Percentiles rank a stretch among this genome's conserved stretches.
Conservation (phyloP, 2,329 filamentous ascomycete genomes). For the Nemania sp. region DNA sequence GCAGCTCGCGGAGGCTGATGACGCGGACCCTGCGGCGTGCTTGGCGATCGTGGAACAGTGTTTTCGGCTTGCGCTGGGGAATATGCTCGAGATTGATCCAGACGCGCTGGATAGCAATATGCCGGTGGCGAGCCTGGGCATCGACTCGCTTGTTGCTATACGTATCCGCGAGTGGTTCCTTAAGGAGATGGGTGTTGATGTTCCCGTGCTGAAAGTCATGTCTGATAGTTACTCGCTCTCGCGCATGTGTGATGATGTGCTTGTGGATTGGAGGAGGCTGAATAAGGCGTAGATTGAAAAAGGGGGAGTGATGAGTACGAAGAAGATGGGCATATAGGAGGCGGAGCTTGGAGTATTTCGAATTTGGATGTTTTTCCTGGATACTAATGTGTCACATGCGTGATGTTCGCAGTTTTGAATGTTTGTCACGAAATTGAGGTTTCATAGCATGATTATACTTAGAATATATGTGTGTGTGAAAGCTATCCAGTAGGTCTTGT, state of each 20-base stretch:
- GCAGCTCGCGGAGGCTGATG: not conserved
- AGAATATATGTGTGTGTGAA: too few species aligned
- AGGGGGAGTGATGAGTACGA: too few species aligned
- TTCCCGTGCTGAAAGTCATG: constrained; percentile 2
- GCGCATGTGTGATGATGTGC: constrained; percentile 1
- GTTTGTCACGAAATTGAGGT: too few species aligned
- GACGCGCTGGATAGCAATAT: not conserved
- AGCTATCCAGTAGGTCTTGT: too few species aligned
- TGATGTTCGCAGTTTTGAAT: too few species aligned
- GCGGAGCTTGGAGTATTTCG: too few species aligned
- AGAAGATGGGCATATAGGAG: too few species aligned
- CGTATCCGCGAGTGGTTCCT: constrained; percentile 3
- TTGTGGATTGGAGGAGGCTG: not conserved
- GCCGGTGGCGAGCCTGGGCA: not conserved
- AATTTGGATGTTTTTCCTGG: too few species aligned
- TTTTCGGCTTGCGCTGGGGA: not conserved
- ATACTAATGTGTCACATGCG: too few species aligned
- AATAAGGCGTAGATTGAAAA: not conserved
- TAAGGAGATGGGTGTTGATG: not conserved
- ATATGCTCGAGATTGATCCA: not conserved
- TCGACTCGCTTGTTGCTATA: constrained; percentile 4
- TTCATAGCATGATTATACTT: too few species aligned
- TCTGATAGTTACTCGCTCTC: not conserved
- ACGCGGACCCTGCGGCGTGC: not conserved
- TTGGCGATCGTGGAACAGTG: not conserved